A percentile compares a stretch with the other conserved stretches of the same genome.
phyloP scores from a whole-genome alignment of 805 yeast genomes.

The Debaryomyces maramus region DNA sequence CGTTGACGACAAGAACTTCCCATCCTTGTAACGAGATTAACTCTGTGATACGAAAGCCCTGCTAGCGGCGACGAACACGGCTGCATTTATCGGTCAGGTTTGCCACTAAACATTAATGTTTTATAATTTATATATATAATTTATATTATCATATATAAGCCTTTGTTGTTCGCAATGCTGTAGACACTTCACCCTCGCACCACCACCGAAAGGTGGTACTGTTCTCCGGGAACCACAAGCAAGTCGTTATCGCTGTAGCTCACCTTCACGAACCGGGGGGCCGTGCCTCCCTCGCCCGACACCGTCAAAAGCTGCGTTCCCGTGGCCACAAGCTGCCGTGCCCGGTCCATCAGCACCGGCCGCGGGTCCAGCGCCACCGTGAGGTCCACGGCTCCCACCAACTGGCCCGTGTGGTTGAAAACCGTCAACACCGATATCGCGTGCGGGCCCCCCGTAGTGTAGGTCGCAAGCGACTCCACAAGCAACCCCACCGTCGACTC shows the following conservation, averaged over 20 bases:
- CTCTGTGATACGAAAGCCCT: too few relatives aligned
- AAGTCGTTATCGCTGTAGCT: neutral
- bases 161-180: neutral
- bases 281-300: too few relatives aligned
- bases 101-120: neutral
- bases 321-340: neutral
- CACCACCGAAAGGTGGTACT: constrained; percentile 1
- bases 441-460: neutral
- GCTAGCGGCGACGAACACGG: too few relatives aligned
- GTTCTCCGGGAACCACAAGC: constrained; percentile 2
- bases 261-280: neutral
- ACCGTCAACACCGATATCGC: neutral
- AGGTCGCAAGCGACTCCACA: neutral
- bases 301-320: too few relatives aligned
- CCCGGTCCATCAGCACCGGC: neutral
- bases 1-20: constrained; percentile 67
- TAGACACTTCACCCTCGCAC: neutral
- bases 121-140: neutral
- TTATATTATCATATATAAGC: constrained; percentile 2
- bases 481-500: constrained; percentile 1
- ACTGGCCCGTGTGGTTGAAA: neutral
- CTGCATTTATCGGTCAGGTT: too few relatives aligned
- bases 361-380: neutral
- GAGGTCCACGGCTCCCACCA: neutral
- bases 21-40: constrained; percentile 48